These are phyloP conservation scores for Didymella segeticola DNA, from an alignment of 2,329 filamentous ascomycete species.

Conservation along the genomic window DNA sequence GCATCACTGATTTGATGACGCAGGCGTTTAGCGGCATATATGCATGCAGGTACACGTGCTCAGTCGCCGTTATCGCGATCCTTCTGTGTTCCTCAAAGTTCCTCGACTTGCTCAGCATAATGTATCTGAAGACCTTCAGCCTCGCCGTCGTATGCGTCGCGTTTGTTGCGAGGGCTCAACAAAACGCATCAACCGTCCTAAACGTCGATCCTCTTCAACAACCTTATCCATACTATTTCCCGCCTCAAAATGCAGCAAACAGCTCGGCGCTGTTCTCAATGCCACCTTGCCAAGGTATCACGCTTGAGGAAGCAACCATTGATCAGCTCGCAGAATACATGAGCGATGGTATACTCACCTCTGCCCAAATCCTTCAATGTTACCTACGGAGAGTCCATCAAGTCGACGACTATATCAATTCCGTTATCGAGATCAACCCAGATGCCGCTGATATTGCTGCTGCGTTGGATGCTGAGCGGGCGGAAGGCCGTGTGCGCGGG, in stretches of 20 bases:
- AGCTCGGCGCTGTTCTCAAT: constrained; percentile 64
- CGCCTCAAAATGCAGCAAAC: constrained; percentile 33
- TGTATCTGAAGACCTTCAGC: background rate
- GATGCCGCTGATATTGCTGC: constrained; percentile 69
- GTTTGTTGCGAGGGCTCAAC: background rate
- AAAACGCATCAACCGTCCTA: constrained; percentile 23
- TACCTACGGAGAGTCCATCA: constrained; percentile 66
- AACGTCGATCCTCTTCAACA: constrained; percentile 29
- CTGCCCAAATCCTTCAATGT: constrained; percentile 31
- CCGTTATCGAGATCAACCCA: constrained; percentile 71
- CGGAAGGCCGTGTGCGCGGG: constrained; percentile 63
- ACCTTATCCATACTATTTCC: constrained; percentile 48
- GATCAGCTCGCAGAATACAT: constrained; percentile 70
- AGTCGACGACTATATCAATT: constrained; percentile 69
- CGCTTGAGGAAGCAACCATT: constrained; percentile 73
- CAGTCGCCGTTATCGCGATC: background rate
- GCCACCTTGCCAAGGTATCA: constrained; percentile 65
- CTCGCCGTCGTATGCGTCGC: background rate
- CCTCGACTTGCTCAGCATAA: background rate
- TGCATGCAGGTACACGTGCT: constrained; percentile 14
- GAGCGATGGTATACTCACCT: constrained; percentile 49
- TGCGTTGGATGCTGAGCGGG: constrained; percentile 66
- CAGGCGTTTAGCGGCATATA: constrained; percentile 2
- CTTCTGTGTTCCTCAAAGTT: background rate
- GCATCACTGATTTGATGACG: background rate